These are phyloP conservation scores for Xylaria sp. DNA, from an alignment of 495 filamentous ascomycete species.

Conservation along the genomic window DNA sequence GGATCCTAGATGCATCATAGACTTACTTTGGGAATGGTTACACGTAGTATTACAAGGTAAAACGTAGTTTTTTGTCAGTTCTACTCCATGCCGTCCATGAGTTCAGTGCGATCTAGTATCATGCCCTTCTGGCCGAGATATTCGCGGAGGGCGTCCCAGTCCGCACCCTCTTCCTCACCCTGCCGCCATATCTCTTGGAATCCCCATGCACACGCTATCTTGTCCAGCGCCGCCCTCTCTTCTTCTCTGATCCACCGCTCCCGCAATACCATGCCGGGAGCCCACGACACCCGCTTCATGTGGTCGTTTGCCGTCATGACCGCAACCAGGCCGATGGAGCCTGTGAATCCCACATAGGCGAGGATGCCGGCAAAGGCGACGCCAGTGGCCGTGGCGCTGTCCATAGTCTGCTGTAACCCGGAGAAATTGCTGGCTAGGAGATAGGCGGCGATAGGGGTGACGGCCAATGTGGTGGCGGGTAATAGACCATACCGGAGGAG, in stretches of 20 bases:
- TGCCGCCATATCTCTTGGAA: slow-evolving; percentile 79
- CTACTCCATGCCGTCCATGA: slow-evolving; percentile 92
- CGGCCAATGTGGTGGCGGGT: slow-evolving; percentile 48
- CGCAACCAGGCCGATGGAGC: slow-evolving; percentile 81
- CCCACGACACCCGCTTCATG: slow-evolving; percentile 92
- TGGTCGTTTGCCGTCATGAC: slow-evolving; percentile 89
- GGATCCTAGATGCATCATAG: neutral
- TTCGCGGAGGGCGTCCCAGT: slow-evolving; percentile 85
- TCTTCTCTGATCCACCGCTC: slow-evolving; percentile 93
- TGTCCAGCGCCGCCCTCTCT: slow-evolving; percentile 88
- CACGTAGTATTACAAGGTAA: slow-evolving; percentile 1
- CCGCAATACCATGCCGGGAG: slow-evolving; percentile 75
- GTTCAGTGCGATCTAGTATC: slow-evolving; percentile 82
- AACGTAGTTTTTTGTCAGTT: slow-evolving; percentile 14
- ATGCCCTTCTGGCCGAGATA: slow-evolving; percentile 82
- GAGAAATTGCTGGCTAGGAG: slow-evolving; percentile 67
- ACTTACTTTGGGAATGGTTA: neutral
- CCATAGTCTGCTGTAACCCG: slow-evolving; percentile 71
- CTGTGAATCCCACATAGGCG: slow-evolving; percentile 80
- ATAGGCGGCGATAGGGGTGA: slow-evolving; percentile 74
- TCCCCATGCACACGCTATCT: slow-evolving; percentile 85
- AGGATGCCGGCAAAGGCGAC: slow-evolving; percentile 81
- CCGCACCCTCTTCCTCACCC: slow-evolving; percentile 89
- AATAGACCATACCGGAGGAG: slow-evolving; percentile 54
- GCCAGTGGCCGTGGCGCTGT: slow-evolving; percentile 70